Evolutionary conservation across 1,139 yeast genomes (phyloP), one percentile per base, ranked within the genome.

Genomic region (Lodderomyces elongisporus): DNA sequence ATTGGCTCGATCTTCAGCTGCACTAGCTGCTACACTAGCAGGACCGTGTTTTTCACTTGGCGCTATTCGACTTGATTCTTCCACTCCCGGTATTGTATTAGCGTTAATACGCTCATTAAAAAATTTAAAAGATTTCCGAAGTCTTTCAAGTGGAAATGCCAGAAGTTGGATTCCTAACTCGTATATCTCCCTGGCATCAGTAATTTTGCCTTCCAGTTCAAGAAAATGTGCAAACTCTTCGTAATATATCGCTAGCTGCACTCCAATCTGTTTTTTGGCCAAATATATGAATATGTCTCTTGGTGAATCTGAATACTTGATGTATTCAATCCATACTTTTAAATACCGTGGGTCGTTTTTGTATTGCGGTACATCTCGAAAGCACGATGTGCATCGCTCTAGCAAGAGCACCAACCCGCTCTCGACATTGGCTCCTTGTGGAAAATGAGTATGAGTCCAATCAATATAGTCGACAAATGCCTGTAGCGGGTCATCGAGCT

Each of bases 261-360:
- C 54, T 0, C 96, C 97, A 23, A 91, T 85, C 33, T 72, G 77
- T 45, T 82, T 81, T 39, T 84, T 74, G 31, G 81, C 77, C 51
- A 91, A 62, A 51, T 82, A 88, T 2, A 77, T 66, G 52, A 81
- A 89, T 4, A 85, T 68, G 37, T 85, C 94, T 22, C 72, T 58
- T 0, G 93, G 91, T 4, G 79, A 66, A 42, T 84, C 91, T 1
- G 84, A 74, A 46, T 75, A 79, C 16, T 68, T 70, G 15, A 81
- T 75, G 51, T 84, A 85, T 40, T 77, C 79, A 32, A 89, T 58
- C 96, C 98, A 91, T 1, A 88, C 69, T 41, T 70, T 72, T 34
- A 91, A 58, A 52, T 85, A 89, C 32, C 96, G 60, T 0, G 88
- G 75, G 51, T 89, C 96, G 52, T 89, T 83, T 41, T 78, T 80